Evolutionary conservation across 2,329 filamentous ascomycete genomes (phyloP).

Genomic region (Coniella vitis): DNA sequence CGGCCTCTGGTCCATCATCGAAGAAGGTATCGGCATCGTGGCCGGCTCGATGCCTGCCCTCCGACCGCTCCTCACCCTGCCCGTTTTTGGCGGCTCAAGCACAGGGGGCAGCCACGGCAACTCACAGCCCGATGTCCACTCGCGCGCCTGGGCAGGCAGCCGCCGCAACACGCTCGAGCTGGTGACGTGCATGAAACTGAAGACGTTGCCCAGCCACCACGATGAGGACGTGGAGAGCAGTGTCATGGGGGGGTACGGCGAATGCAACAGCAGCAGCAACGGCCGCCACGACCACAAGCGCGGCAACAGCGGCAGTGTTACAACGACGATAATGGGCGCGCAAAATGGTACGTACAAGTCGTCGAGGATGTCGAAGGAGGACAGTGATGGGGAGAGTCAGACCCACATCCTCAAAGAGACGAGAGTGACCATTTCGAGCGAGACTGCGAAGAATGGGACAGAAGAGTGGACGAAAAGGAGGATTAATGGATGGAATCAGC

Average conservation of each 20-base stretch:
- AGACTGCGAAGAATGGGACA: constrained; percentile 5
- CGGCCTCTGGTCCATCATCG: constrained; percentile 39
- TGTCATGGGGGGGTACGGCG: too few relatives aligned
- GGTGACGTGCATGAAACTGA: neutral
- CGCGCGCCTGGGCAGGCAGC: neutral
- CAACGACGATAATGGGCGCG: too few relatives aligned
- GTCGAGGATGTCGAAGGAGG: constrained; percentile 15
- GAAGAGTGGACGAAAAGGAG: constrained; percentile 21
- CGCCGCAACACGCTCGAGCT: neutral
- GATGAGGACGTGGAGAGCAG: too few relatives aligned
- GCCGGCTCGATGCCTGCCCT: constrained; percentile 40
- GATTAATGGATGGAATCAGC: constrained; percentile 19
- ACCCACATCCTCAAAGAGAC: constrained; percentile 34
- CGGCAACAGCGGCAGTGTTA: too few relatives aligned
- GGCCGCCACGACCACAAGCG: constrained; percentile 2
- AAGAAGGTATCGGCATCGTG: constrained; percentile 42
- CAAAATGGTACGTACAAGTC: too few relatives aligned
- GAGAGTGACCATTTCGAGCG: constrained; percentile 20
- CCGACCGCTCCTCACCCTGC: constrained; percentile 33
- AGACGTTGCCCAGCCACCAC: neutral
- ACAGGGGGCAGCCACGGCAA: neutral
- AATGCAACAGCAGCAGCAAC: neutral
- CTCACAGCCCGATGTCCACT: neutral
- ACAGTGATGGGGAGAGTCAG: constrained; percentile 27
- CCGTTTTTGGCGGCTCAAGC: constrained; percentile 17